Base-by-base conservation (phyloP, 805 yeast species). In the Komagataella mondaviorum region DNA sequence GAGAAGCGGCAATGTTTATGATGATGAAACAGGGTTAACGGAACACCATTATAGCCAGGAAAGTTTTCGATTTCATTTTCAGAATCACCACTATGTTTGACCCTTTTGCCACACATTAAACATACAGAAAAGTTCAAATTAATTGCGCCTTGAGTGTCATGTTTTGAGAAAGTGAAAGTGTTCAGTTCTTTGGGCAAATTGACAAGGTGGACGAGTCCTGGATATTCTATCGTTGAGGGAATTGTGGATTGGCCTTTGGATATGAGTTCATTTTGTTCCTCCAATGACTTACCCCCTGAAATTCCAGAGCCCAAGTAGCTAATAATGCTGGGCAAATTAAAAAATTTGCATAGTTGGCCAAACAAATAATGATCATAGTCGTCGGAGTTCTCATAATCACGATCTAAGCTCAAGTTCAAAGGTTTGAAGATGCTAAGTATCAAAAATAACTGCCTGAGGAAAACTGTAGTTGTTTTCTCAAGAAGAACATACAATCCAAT, bases 191-290 rank as follows among this genome's bases (percentile, higher is more conserved):
- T 54, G 10, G 88, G 84, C 47, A 84, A 60, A 48, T 75, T 74
- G 39, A 77, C 68, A 49, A 83, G 64, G 50, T 74, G 75, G 1
- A 78, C 66, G 6, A 73, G 70, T 10, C 82, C 81, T 5, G 87
- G 83, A 55, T 71, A 78, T 22, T 75, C 81, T 23, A 74, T 51
- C 2, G 59, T 45, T 30, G 39, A 30, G 8, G 39, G 24, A 66
- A 56, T 14, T 62, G 56, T 6, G 66, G 67, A 4, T 50, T 46
- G 24, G 57, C 60, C 18, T 53, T 45, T 45, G 55, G 58, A 44
- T 58, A 62, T 3, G 67, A 67, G 43, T 66, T 62, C 54, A 63
- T 63, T 3, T 10, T 16, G 22, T 2, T 43, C 44, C 20, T 23
- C 48, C 22, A 23, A 20, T 16, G 22, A 14, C 12, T 43, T 45